A percentile compares a stretch with the other conserved stretches of the same genome.
Conservation (phyloP, 2,329 filamentous ascomycete species). For the Akanthomyces dipterigenus region DNA sequence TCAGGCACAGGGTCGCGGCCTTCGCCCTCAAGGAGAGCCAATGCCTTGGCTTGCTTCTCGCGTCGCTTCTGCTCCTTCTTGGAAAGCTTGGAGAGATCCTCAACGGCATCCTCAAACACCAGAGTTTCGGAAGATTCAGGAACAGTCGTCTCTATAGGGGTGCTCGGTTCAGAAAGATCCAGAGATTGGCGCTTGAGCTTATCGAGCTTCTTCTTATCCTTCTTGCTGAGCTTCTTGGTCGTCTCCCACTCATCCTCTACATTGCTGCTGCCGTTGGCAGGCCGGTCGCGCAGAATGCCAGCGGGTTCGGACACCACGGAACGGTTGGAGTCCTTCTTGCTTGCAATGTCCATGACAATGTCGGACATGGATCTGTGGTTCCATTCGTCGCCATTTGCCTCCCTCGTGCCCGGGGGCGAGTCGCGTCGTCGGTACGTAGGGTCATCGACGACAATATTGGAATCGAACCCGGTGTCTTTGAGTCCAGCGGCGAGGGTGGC, state of each 20-base stretch:
- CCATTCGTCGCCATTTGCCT: constrained; percentile 30
- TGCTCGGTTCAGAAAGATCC: constrained; percentile 13
- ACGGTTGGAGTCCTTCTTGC: constrained; percentile 24
- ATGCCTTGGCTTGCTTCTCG: constrained; percentile 29
- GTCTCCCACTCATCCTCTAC: constrained; percentile 20
- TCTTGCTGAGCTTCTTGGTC: constrained; percentile 36
- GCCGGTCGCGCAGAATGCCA: constrained; percentile 40
- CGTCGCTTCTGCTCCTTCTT: constrained; percentile 35
- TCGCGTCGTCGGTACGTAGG: constrained; percentile 55
- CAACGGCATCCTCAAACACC: constrained; percentile 20
- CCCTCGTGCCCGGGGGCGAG: constrained; percentile 55
- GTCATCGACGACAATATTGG: constrained; percentile 62
- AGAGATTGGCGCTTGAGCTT: constrained; percentile 34
- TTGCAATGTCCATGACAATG: constrained; percentile 36
- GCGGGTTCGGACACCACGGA: constrained; percentile 29
- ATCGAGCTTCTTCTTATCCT: constrained; percentile 42
- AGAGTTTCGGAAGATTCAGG: constrained; percentile 6
- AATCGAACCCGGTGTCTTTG: constrained; percentile 63
- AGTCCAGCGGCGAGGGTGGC: constrained; percentile 63
- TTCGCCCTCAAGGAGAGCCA: constrained; percentile 19
- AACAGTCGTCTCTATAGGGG: constrained; percentile 9
- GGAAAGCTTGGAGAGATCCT: constrained; percentile 21
- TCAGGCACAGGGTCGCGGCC: constrained; percentile 16
- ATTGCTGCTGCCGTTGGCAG: constrained; percentile 16
- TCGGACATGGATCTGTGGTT: constrained; percentile 46